Evolutionary conservation across 2,329 filamentous ascomycete genomes (phyloP).

Genomic region (Diaporthe destruens): DNA sequence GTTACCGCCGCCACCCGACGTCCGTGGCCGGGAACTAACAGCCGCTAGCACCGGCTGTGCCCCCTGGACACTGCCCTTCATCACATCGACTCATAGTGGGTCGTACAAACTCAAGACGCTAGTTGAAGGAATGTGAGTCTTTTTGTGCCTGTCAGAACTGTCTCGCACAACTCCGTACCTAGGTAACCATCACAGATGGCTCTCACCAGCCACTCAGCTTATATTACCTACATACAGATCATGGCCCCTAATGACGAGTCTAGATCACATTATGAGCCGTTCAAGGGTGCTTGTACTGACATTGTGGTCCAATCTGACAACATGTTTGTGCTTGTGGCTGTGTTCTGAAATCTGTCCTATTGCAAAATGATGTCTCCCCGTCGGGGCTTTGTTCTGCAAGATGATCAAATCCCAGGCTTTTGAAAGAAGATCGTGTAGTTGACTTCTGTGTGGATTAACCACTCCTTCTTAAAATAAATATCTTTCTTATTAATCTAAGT

Average conservation of each 20-base stretch:
- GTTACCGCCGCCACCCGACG: neutral
- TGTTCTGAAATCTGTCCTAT: neutral
- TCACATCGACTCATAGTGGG: constrained; percentile 41
- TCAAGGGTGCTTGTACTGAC: neutral
- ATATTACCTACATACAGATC: too few species aligned
- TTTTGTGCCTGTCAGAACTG: neutral
- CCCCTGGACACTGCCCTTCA: neutral
- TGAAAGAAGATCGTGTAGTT: too few species aligned
- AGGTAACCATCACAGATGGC: neutral
- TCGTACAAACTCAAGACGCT: neutral
- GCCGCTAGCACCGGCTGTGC: constrained; percentile 1
- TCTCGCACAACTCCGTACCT: neutral
- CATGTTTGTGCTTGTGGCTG: neutral
- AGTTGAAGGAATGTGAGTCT: neutral
- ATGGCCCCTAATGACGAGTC: neutral
- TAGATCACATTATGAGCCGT: neutral
- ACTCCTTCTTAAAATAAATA: too few species aligned
- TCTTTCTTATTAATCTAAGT: too few species aligned
- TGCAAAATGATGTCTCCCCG: too few species aligned
- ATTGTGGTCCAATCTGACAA: neutral
- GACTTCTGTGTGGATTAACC: too few species aligned
- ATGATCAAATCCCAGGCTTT: too few species aligned
- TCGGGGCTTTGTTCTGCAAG: too few species aligned
- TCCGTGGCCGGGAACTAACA: neutral
- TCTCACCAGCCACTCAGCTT: neutral